phyloP scores from a whole-genome alignment of 1,139 yeast species.

The Candida gigantensis region DNA sequence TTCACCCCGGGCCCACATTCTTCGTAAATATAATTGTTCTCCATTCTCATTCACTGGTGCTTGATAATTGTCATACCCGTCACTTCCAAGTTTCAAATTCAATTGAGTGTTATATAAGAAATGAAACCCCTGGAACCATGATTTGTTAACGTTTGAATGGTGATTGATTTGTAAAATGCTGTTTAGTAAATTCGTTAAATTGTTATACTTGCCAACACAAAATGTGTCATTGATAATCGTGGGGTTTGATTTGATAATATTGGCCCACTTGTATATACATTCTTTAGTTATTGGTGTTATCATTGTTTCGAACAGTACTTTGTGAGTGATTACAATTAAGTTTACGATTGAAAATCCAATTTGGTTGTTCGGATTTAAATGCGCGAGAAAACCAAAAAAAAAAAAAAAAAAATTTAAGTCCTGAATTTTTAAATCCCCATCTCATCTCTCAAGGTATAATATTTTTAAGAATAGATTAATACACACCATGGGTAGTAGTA shows the following conservation, averaged over 20 bases:
- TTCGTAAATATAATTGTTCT: constrained; percentile 45
- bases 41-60: constrained; percentile 49
- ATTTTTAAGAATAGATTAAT: too few species aligned
- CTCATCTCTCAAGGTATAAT: too few species aligned
- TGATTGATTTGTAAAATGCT: constrained; percentile 16
- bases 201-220: constrained; percentile 20
- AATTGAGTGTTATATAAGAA: constrained; percentile 58
- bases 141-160: constrained; percentile 3
- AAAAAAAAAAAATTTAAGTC: constrained; percentile 2
- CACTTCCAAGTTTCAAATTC: constrained; percentile 55
- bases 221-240: constrained; percentile 23
- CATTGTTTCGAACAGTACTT: neutral
- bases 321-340: too few species aligned
- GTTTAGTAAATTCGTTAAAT: constrained; percentile 20
- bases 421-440: constrained; percentile 7
- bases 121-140: constrained; percentile 53
- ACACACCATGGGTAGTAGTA: constrained; percentile 12
- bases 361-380: too few species aligned
- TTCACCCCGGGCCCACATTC: constrained; percentile 84
- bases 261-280: constrained; percentile 20
- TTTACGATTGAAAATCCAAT: too few species aligned
- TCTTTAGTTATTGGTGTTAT: constrained; percentile 13
- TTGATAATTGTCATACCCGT: constrained; percentile 84
- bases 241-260: constrained; percentile 15
- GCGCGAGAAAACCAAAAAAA: neutral